Evolutionary conservation across 1,284 basidiomycete genomes (phyloP).

Genomic region (Microstroma glucosiphilum): DNA sequence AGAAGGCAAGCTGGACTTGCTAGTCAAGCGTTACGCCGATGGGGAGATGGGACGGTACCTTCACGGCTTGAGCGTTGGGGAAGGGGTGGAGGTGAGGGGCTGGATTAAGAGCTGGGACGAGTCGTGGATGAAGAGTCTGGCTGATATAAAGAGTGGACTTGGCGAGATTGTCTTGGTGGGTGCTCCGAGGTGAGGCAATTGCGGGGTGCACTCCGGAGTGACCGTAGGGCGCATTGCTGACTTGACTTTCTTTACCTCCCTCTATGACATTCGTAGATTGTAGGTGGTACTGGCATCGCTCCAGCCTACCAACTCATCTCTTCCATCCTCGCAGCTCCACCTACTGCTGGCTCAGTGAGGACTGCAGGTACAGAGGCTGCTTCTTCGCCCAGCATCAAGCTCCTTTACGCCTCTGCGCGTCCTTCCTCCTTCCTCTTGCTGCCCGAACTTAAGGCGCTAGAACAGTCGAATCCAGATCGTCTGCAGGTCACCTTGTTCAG

Average conservation of each 20-base stretch:
- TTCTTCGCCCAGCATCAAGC: background rate
- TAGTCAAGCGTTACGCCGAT: constrained; percentile 5
- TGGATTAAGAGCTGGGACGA: constrained; percentile 4
- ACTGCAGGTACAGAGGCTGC: background rate
- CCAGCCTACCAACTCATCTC: constrained; percentile 2
- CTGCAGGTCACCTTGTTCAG: background rate
- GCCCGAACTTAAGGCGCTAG: background rate
- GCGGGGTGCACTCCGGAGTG: too few species aligned
- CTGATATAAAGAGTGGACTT: too few species aligned
- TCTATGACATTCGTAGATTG: background rate
- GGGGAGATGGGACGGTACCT: constrained; percentile 3
- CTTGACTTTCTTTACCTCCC: too few species aligned
- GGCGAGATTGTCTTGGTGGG: too few species aligned
- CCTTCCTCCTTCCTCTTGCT: background rate
- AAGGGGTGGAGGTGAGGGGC: background rate
- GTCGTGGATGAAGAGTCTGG: background rate
- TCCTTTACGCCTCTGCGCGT: background rate
- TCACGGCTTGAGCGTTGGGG: background rate
- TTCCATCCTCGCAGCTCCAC: background rate
- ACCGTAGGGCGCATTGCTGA: too few species aligned
- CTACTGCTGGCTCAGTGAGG: background rate
- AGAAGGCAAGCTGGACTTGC: background rate
- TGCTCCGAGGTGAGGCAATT: too few species aligned
- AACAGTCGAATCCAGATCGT: background rate
- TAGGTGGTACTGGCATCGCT: constrained; percentile 1